phyloP scores from a whole-genome alignment of 805 yeast genomes.

The Spathaspora girioi region DNA sequence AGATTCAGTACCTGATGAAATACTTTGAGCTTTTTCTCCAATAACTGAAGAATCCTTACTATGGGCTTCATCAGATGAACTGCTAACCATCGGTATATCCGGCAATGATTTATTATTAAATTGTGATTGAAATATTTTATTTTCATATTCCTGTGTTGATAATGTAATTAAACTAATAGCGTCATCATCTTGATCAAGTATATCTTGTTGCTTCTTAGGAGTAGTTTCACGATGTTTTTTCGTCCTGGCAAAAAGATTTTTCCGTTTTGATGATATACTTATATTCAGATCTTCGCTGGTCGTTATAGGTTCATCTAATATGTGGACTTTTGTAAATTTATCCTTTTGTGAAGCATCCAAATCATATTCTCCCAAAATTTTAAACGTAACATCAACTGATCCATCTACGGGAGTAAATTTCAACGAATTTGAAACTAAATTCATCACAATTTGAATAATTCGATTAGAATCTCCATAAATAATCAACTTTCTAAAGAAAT shows the following conservation, averaged over 20 bases:
- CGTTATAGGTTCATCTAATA: slow-evolving; percentile 18
- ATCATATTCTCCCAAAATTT: slow-evolving; percentile 71
- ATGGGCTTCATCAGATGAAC: background rate
- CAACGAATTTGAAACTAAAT: slow-evolving; percentile 82
- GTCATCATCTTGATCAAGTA: slow-evolving; percentile 16
- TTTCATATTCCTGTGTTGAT: slow-evolving; percentile 37
- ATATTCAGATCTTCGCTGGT: background rate
- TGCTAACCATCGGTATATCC: background rate
- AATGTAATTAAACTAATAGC: slow-evolving; percentile 27
- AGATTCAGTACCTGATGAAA: background rate
- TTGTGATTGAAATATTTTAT: slow-evolving; percentile 34
- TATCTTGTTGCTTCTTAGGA: background rate
- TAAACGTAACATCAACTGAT: slow-evolving; percentile 60
- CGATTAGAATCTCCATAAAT: slow-evolving; percentile 87
- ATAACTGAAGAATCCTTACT: background rate
- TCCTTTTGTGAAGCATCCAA: slow-evolving; percentile 36
- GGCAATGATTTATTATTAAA: slow-evolving; percentile 29
- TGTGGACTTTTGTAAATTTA: slow-evolving; percentile 45
- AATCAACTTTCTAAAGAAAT: slow-evolving; percentile 55
- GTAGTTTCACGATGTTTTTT: background rate
- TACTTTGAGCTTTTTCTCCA: background rate
- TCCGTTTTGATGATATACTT: background rate
- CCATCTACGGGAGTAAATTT: slow-evolving; percentile 94
- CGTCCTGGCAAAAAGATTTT: background rate
- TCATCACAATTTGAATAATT: slow-evolving; percentile 89